Evolutionary conservation across 257 asterid species (phyloP), one percentile per base, ranked within the genome.

Genomic region (Rhazya stricta): DNA sequence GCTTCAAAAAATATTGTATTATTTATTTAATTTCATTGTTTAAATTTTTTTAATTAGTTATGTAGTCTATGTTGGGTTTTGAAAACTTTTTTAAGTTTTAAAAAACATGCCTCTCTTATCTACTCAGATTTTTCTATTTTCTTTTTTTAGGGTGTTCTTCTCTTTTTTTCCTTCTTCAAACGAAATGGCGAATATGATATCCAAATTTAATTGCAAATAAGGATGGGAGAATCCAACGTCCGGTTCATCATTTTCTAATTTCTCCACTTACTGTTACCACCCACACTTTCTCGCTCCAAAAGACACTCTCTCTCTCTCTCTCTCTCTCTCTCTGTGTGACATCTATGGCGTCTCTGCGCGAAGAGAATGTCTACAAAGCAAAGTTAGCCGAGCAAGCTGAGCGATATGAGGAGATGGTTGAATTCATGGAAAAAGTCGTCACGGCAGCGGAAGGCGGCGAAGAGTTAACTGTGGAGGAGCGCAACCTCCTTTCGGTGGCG

Each of bases 361-460:
- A 92, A 77, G 96, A 91, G 80, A 81, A 83, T 84, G 95, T 91
- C 73, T 91, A 90, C 95, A 88, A 86, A 86, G 97, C 97, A 39
- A 91, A 90, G 85, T 88, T 91, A 21, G 96, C 97, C 65, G 97
- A 90, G 86, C 96, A 91, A 81, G 95, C 97, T 39, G 97, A 92
- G 82, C 96, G 97, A 61, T 92, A 90, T 81, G 97, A 92, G 67
- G 97, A 92, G 80, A 92, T 92, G 97, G 97, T 92, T 3, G 96
- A 89, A 73, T 92, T 87, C 91, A 92, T 92, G 97, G 96, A 90
- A 79, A 88, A 92, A 77, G 96, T 92, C 51, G 96, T 90, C 79
- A 74, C 90, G 54, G 86, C 96, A 56, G 79, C 86, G 42, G 90
- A 86, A 48, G 91, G 91, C 76, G 85, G 86, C 43, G 89, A 86